Percentiles rank a stretch among this genome's conserved stretches.
These are phyloP conservation scores for Aspergillus nidulans DNA, from an alignment of 495 filamentous ascomycete species.

Conservation along the genomic window DNA sequence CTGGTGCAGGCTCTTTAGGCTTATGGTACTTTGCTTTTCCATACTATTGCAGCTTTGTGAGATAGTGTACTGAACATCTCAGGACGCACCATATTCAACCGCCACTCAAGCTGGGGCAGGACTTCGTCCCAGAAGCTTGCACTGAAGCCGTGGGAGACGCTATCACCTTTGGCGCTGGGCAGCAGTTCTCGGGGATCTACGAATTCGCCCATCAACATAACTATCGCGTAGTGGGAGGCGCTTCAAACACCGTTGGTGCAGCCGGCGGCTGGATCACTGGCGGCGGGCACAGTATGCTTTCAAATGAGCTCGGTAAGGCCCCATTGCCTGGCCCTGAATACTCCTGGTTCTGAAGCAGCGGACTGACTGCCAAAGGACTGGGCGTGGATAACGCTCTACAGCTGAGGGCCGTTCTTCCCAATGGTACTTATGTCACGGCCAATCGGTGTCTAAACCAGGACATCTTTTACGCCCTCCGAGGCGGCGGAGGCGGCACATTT, in stretches of 20 bases:
- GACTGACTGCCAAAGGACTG: slow-evolving; percentile 17
- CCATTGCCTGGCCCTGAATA: not conserved
- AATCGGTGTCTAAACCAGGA: slow-evolving; percentile 39
- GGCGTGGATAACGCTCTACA: slow-evolving; percentile 45
- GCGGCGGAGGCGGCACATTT: slow-evolving; percentile 54
- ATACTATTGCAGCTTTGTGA: not conserved
- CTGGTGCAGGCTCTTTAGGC: slow-evolving; percentile 43
- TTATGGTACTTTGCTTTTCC: slow-evolving; percentile 37
- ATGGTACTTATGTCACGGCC: slow-evolving; percentile 38
- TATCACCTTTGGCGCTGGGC: slow-evolving; percentile 49
- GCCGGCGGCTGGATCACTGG: slow-evolving; percentile 40
- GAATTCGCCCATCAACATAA: slow-evolving; percentile 24
- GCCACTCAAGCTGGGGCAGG: not conserved
- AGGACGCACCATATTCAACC: slow-evolving; percentile 6
- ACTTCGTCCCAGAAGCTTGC: slow-evolving; percentile 5
- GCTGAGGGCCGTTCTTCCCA: slow-evolving; percentile 41
- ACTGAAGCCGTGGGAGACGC: slow-evolving; percentile 4
- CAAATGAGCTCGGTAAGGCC: slow-evolving; percentile 29
- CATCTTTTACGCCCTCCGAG: slow-evolving; percentile 51
- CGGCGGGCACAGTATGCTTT: slow-evolving; percentile 41
- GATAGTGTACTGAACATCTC: not conserved
- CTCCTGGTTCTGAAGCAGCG: not conserved
- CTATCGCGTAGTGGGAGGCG: slow-evolving; percentile 25
- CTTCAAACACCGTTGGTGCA: slow-evolving; percentile 21
- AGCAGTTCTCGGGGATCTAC: slow-evolving; percentile 45